Conservation (phyloP, 2,329 filamentous ascomycete genomes). For the Diaporthe destruens region DNA sequence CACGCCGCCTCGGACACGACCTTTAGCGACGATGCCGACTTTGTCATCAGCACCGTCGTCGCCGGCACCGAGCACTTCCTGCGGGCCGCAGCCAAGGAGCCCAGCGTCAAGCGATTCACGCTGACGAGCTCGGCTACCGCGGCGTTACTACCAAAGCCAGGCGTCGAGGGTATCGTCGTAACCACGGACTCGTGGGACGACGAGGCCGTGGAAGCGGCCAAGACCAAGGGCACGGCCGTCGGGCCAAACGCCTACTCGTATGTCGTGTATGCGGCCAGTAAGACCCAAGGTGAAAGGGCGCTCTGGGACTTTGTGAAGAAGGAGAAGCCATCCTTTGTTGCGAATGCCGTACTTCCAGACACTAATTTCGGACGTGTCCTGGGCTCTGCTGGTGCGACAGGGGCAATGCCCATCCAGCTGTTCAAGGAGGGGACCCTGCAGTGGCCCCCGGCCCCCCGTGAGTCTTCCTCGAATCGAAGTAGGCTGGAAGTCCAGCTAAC, state of each 20-base stretch:
- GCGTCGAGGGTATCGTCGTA: conserved; percentile 45
- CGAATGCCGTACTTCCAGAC: conserved; percentile 29
- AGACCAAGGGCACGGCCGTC: background rate
- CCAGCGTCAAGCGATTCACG: conserved; percentile 56
- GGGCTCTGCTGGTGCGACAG: conserved; percentile 20
- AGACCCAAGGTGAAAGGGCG: conserved; percentile 42
- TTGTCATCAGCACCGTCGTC: conserved; percentile 54
- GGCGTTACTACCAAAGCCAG: conserved; percentile 42
- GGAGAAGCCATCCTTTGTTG: conserved; percentile 40
- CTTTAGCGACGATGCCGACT: conserved; percentile 53
- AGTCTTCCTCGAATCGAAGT: background rate
- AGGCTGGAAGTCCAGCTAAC: background rate
- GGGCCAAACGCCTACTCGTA: conserved; percentile 11
- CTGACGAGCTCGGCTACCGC: conserved; percentile 53
- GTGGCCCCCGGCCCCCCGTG: background rate
- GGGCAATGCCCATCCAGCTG: background rate
- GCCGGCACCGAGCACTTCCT: conserved; percentile 49
- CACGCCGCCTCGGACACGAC: conserved; percentile 55
- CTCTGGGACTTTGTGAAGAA: conserved; percentile 42
- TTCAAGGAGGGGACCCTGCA: conserved; percentile 8
- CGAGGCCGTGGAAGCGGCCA: conserved; percentile 35
- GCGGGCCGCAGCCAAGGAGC: conserved; percentile 51
- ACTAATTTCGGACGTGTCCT: background rate
- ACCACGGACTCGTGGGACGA: conserved; percentile 44
- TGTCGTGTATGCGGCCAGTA: conserved; percentile 41